Evolutionary conservation across 768 basidiomycete genomes (phyloP).

Genomic region (Termitomyces sp.): DNA sequence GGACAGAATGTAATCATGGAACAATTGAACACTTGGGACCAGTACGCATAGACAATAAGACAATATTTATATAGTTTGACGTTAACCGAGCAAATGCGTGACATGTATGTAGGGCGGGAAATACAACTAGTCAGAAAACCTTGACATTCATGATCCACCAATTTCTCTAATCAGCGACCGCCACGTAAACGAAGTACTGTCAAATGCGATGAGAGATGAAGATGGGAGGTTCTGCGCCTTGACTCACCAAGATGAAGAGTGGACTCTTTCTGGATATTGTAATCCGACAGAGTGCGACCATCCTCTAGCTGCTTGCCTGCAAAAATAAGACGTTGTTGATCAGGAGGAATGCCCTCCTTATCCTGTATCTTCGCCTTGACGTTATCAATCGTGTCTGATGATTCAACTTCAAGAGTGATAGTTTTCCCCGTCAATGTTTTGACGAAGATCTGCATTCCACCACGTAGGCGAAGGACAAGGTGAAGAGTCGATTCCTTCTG

Average conservation of each 20-base stretch:
- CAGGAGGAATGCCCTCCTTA: conserved; percentile 79
- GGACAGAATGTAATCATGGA: too few relatives aligned
- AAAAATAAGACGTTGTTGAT: conserved; percentile 88
- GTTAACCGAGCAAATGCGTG: too few relatives aligned
- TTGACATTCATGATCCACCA: neutral
- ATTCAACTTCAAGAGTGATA: conserved; percentile 91
- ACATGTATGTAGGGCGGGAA: too few relatives aligned
- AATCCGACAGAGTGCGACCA: conserved; percentile 83
- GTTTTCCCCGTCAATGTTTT: conserved; percentile 90
- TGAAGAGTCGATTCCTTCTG: conserved; percentile 87
- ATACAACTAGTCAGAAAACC: neutral
- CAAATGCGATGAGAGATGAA: neutral
- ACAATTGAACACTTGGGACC: neutral
- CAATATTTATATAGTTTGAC: too few relatives aligned
- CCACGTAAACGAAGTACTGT: conserved; percentile 76
- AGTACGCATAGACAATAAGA: neutral
- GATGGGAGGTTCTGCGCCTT: neutral
- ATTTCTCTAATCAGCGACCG: conserved; percentile 39
- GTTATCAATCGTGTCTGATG: conserved; percentile 90
- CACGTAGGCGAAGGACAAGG: conserved; percentile 79
- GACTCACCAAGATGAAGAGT: conserved; percentile 52
- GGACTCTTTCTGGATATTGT: conserved; percentile 80
- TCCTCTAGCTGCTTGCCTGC: conserved; percentile 95
- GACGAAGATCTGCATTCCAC: conserved; percentile 90
- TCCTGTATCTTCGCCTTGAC: conserved; percentile 82